Evolutionary conservation across 352 stramenopile species (phyloP).

Genomic region (Phytophthora ramorum): DNA sequence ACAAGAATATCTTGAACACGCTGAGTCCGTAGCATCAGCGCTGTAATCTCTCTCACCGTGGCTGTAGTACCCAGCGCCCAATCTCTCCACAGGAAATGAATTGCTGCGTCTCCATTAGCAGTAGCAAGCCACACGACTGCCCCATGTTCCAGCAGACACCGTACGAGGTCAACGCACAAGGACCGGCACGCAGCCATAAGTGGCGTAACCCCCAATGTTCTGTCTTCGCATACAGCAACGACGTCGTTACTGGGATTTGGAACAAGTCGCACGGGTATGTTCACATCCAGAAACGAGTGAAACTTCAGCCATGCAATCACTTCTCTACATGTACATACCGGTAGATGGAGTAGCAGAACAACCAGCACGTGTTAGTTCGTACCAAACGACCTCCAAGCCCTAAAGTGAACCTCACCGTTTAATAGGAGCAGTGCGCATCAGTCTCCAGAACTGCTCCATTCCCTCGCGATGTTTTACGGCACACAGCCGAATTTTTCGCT

Average conservation of each 20-base stretch:
- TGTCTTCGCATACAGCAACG: slow-evolving; percentile 28
- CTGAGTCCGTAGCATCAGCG: slow-evolving; percentile 41
- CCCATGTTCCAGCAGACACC: slow-evolving; percentile 53
- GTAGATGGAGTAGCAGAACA: slow-evolving; percentile 1
- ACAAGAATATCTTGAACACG: slow-evolving; percentile 50
- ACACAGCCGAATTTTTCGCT: slow-evolving; percentile 46
- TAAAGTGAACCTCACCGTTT: slow-evolving; percentile 30
- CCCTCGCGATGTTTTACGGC: slow-evolving; percentile 46
- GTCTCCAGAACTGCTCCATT: slow-evolving; percentile 67
- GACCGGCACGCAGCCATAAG: slow-evolving; percentile 73
- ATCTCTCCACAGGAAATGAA: slow-evolving; percentile 69
- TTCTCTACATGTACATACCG: slow-evolving; percentile 50
- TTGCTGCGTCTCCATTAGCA: slow-evolving; percentile 69
- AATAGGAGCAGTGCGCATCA: slow-evolving; percentile 45
- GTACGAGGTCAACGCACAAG: slow-evolving; percentile 57
- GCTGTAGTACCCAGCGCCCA: slow-evolving; percentile 36
- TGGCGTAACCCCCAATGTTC: slow-evolving; percentile 56
- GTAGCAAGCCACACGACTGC: slow-evolving; percentile 59
- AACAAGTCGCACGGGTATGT: slow-evolving; percentile 51
- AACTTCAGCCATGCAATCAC: slow-evolving; percentile 65
- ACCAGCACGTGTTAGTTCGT: background rate
- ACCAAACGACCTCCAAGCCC: background rate
- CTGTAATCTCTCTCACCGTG: slow-evolving; percentile 40
- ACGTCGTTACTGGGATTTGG: background rate
- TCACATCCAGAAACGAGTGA: slow-evolving; percentile 73